Evolutionary conservation across 768 basidiomycete species (phyloP).

Genomic region (Gloeopeniophorella convolvens): DNA sequence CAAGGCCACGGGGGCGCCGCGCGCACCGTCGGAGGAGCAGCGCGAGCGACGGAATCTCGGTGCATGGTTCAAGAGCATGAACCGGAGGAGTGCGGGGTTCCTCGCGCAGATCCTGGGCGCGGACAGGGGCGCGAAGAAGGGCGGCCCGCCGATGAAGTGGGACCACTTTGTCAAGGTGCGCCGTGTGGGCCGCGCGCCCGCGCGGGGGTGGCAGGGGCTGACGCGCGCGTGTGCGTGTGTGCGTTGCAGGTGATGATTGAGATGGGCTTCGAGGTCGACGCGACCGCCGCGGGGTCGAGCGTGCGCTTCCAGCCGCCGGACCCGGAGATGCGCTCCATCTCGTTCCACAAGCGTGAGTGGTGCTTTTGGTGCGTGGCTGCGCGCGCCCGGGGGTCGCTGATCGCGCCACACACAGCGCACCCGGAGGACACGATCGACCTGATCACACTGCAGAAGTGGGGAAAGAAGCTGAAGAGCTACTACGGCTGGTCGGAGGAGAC

Average conservation of each 20-base stretch:
- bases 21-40: slow-evolving; percentile 18
- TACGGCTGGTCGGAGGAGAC: slow-evolving; percentile 28
- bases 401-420: slow-evolving; percentile 22
- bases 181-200: no score
- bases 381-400: background rate
- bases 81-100: slow-evolving; percentile 20
- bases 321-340: slow-evolving; percentile 22
- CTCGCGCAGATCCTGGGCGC: slow-evolving; percentile 22
- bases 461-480: slow-evolving; percentile 24
- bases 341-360: slow-evolving; percentile 29
- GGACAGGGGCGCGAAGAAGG: slow-evolving; percentile 21
- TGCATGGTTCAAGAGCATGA: slow-evolving; percentile 17
- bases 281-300: slow-evolving; percentile 28
- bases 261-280: slow-evolving; percentile 28
- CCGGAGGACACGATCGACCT: slow-evolving; percentile 27
- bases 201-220: no score
- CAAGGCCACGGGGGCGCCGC: slow-evolving; percentile 28
- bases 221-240: slow-evolving; percentile 19
- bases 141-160: slow-evolving; percentile 28
- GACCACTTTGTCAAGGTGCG: slow-evolving; percentile 28
- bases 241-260: slow-evolving; percentile 27
- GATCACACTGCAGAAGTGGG: slow-evolving; percentile 23
- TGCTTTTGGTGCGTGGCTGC: background rate
- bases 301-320: slow-evolving; percentile 29
- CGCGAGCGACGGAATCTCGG: slow-evolving; percentile 31